Base-by-base conservation (phyloP, 345 rosid species). In the Lepidium sativum region DNA sequence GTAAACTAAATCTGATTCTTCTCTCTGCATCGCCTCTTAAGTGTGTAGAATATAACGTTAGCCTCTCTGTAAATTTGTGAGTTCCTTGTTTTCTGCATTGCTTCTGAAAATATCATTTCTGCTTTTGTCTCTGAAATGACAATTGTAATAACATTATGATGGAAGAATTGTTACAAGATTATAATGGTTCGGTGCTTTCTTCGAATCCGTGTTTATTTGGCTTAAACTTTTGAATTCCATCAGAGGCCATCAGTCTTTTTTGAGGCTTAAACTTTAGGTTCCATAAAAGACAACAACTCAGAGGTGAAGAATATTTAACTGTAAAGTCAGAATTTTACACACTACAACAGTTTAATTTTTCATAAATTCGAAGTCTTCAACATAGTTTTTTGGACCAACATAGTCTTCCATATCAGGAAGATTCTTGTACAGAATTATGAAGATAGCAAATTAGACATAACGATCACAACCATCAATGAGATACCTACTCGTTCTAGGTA, bases 401-500 rank as follows among this genome's bases (percentile, higher is more conserved):
- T 27, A 35, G 60, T 15, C 65, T 63, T 57, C 60, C 67, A n/a
- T 32, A 49, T 43, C 40, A 58, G 55, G 71, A 72, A 57, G 67
- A 72, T 41, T 55, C 58, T 57, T 65, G 76, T 58, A 65, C 54
- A 4, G 48, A 42, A 50, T 40, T 18, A 57, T 3, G 43, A 39
- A 57, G 60, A 72, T 9, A 65, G 42, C 67, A 65, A 65, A 51
- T 65, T 66, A 65, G 71, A 70, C 68, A 69, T 54, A 62, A 69
- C n/a, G 56, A 72, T 72, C 71, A 66, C 71, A 58, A 8, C 71
- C 72, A 73, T 73, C 77, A 73, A 73, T 73, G 38, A 53, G 51
- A 73, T 11, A 53, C 77, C 60, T 71, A 57, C 75, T 48, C 47
- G 54, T 64, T 41, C 76, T 34, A 72, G 41, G 76, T 42, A 58